Evolutionary conservation across 2,329 filamentous ascomycete genomes (phyloP).

Genomic region (Nigrospora oryzae): DNA sequence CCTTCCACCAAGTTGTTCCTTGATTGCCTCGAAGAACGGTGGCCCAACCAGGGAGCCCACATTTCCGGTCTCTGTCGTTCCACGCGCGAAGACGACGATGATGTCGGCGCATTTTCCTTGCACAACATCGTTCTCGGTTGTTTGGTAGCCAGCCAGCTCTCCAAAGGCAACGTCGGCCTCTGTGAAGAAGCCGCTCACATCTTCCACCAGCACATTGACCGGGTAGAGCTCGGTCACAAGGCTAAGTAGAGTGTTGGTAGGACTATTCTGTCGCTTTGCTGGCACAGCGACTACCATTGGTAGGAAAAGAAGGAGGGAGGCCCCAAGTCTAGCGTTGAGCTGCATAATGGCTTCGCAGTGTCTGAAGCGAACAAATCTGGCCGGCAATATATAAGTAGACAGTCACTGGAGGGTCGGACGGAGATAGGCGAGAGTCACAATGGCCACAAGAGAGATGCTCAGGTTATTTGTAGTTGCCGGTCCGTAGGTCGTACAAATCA

Average conservation of each 20-base stretch:
- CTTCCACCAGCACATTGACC: neutral
- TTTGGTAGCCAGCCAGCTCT: neutral
- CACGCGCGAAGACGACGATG: slow-evolving; percentile 45
- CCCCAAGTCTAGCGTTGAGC: too few species aligned
- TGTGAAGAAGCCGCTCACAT: neutral
- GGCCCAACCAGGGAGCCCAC: slow-evolving; percentile 41
- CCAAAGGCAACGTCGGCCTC: slow-evolving; percentile 1
- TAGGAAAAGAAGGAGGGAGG: too few species aligned
- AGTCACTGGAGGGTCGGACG: too few species aligned
- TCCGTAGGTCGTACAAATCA: too few species aligned
- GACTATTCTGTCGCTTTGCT: neutral
- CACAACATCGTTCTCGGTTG: slow-evolving; percentile 2
- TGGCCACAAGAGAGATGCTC: too few species aligned
- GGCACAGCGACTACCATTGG: too few species aligned
- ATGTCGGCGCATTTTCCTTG: slow-evolving; percentile 3
- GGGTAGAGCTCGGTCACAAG: slow-evolving; percentile 3
- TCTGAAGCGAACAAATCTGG: too few species aligned
- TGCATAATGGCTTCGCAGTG: too few species aligned
- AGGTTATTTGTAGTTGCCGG: too few species aligned
- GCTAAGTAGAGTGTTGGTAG: neutral
- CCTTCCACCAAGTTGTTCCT: neutral
- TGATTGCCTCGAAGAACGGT: slow-evolving; percentile 34
- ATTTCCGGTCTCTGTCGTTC: slow-evolving; percentile 43
- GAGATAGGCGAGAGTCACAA: too few species aligned
- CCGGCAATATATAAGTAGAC: too few species aligned